Evolutionary conservation across 352 stramenopile genomes (phyloP), one percentile per base, ranked within the genome.

Genomic region (Phytophthora nicotianae): DNA sequence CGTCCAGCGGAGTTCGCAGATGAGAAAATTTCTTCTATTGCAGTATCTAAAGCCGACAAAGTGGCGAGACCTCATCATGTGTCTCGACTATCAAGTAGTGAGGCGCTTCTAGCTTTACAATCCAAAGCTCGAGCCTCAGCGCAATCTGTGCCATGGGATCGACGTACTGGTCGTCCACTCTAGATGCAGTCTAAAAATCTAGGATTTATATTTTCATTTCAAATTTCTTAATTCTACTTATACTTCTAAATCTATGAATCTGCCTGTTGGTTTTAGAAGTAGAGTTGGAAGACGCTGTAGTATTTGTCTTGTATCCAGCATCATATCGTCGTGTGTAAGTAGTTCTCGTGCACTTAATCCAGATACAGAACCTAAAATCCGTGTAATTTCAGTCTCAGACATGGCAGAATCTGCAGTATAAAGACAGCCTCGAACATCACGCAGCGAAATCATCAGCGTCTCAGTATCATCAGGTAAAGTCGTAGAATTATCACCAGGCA

Each of bases 251-350:
- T 59, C 43, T 8, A 13, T 47, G 33, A 72, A 67, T n/a, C 50
- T 74, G 5, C 82, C 78, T 24, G 65, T 75, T 17, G 79, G 79
- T 14, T 71, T 75, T 24, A 88, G 17, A 9, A 91, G 42, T 20
- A 89, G 32, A 11, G 74, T 88, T 29, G 70, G 69, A 9, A 91
- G 59, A 11, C 50, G 65, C 6, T 57, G 47, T 2, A 89, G 35
- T 7, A 89, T 77, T 51, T 83, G 69, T 2, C 53, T 43, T 5
- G 38, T 64, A 40, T 81, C 76, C 4, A 89, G 45, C 68, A 86
- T 67, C 60, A 89, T 73, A 11, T 74, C 72, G 42, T 91, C 82
- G 24, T 88, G 75, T 4, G 76, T 87, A 3, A 91, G 62, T 29
- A 88, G 73, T 52, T 88, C 77, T 35, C 79, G 68, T 19, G 75